Evolutionary conservation across 306 rosid genomes (phyloP), one percentile per base, ranked within the genome.

Genomic region (Amphicarpaea edgeworthii): DNA sequence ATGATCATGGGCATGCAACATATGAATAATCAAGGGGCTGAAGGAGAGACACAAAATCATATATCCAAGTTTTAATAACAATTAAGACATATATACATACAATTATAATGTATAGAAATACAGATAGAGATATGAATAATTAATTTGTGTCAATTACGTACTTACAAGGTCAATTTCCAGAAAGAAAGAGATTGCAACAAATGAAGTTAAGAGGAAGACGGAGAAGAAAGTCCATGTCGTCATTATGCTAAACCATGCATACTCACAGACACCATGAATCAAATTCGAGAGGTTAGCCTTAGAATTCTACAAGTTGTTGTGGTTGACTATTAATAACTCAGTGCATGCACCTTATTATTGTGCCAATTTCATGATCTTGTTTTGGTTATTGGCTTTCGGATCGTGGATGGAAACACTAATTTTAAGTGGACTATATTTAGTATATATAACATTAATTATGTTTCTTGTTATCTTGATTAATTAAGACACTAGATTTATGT

Each of bases 131-230:
- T n/a, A n/a, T n/a, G n/a, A n/a, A n/a, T n/a, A n/a, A n/a, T n/a
- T n/a, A n/a, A n/a, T n/a, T n/a, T n/a, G n/a, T n/a, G n/a, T n/a
- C n/a, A n/a, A n/a, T n/a, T n/a, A n/a, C n/a, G n/a, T n/a, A 77
- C 85, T 82, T 82, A 82, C 85, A 55, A 82, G 71, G 49, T 77
- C 79, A 64, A 40, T 43, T 82, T 77, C 76, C 65, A 77, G 67
- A 24, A 77, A 11, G 30, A 64, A 77, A 58, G 64, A 12, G 65
- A 10, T 77, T 43, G 82, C 24, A 77, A 77, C 78, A 77, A 72
- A 82, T 0, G 55, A 0, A 77, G 76, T 0, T 26, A 82, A 23
- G 51, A 57, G 34, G 79, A 34, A n/a, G 53, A 72, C 55, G 79
- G 62, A 57, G 79, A 55, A 66, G 79, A 53, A 15, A 47, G 71